Evolutionary conservation across 768 basidiomycete genomes (phyloP), one percentile per base, ranked within the genome.

Genomic region (Mycena epipterygia): DNA sequence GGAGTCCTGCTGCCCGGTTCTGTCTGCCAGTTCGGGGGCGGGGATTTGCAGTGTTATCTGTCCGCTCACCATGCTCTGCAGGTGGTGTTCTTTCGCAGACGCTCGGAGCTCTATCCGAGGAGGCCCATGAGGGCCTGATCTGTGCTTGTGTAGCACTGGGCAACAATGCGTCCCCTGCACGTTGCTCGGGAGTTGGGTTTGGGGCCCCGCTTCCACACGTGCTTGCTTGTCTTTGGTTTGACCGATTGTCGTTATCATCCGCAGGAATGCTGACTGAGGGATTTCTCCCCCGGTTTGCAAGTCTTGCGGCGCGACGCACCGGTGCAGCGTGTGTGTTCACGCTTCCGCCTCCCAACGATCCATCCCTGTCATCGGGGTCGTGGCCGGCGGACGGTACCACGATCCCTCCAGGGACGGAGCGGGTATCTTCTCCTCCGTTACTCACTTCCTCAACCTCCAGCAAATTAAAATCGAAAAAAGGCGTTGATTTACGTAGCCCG

Each of bases 371-470:
- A 48, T 49, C 13, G 49, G 35, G 61, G 49, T 13, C 27, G 19
- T 41, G 61, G 61, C 27, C 25, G 49, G 49, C 35, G 27, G 61
- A 6, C 17, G 35, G 35, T 32, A 21, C 37, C 25, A 42, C 62
- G 25, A 16, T 64, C 52, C 39, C 62, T 64, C 63, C 14, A 55
- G 63, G 27, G 52, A 27, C 52, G 53, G 63, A 56, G 44, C 42
- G 49, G 39, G 39, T 35, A 64, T 44, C 41, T n/a, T n/a, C n/a
- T 32, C 41, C 52, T 25, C 39, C 52, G 35, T 21, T 21, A 63
- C 49, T 56, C 63, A 55, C 32, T 33, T 64, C 63, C 63, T 64
- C 63, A 35, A 64, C 41, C 17, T 55, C 30, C 41, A 64, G 52
- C 41, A 64, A 23, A 52, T 53, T 2, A 53, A 64, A 64, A 41